These are phyloP conservation scores for Tremellales sp. DNA, from an alignment of 1,284 basidiomycete species.

Conservation along the genomic window DNA sequence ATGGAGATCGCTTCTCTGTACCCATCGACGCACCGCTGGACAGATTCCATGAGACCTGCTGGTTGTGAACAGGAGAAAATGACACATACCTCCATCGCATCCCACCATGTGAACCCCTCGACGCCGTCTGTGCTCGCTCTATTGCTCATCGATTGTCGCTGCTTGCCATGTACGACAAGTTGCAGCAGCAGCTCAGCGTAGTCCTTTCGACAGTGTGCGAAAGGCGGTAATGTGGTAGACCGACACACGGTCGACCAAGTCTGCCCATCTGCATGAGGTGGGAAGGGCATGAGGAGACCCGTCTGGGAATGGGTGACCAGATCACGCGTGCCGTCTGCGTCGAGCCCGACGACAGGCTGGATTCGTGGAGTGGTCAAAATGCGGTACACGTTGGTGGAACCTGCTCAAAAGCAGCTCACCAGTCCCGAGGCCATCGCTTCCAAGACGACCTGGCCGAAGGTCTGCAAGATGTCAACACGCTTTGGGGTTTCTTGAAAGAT, in stretches of 20 bases:
- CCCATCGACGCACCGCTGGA: slow-evolving; percentile 52
- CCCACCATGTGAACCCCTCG: slow-evolving; percentile 53
- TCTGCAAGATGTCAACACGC: slow-evolving; percentile 35
- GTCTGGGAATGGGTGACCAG: slow-evolving; percentile 53
- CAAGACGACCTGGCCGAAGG: slow-evolving; percentile 57
- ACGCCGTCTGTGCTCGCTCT: slow-evolving; percentile 48
- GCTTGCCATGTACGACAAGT: slow-evolving; percentile 40
- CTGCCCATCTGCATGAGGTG: slow-evolving; percentile 9
- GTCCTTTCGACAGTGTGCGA: slow-evolving; percentile 42
- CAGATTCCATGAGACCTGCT: neutral
- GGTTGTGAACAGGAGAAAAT: neutral
- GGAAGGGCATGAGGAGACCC: slow-evolving; percentile 50
- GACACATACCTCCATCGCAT: slow-evolving; percentile 52
- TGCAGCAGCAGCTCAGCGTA: slow-evolving; percentile 51
- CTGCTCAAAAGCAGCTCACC: slow-evolving; percentile 16
- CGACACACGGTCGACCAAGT: slow-evolving; percentile 44
- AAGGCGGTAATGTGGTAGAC: slow-evolving; percentile 37
- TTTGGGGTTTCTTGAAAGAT: neutral
- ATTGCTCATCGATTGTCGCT: slow-evolving; percentile 49
- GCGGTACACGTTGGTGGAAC: neutral
- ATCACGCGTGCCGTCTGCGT: slow-evolving; percentile 58
- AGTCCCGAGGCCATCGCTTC: slow-evolving; percentile 57
- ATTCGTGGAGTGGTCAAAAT: neutral
- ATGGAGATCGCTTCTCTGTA: slow-evolving; percentile 50
- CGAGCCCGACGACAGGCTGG: slow-evolving; percentile 55